Percentiles rank a stretch among this genome's conserved stretches.
Conservation (phyloP, 2,329 filamentous ascomycete genomes). For the Aspergillus udagawae region DNA sequence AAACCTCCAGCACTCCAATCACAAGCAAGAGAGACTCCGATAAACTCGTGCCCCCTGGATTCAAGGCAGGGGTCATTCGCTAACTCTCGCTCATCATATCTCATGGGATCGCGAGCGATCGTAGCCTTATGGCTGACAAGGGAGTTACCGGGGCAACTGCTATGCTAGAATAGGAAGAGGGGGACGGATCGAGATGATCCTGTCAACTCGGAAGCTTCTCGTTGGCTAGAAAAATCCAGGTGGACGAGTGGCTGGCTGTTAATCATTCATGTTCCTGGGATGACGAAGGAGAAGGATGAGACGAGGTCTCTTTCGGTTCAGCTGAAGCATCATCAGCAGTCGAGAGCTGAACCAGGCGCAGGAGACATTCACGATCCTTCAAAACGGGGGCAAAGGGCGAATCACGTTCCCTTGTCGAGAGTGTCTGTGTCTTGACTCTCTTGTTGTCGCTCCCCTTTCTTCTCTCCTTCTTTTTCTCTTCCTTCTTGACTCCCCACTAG, state of each 20-base stretch:
- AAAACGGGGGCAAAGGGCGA: not conserved
- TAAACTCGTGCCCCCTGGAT: not conserved
- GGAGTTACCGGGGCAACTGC: constrained; percentile 20
- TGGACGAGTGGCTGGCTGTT: constrained; percentile 3
- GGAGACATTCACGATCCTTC: not conserved
- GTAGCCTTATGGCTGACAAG: constrained; percentile 5
- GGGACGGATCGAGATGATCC: constrained; percentile 1
- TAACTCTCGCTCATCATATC: not conserved
- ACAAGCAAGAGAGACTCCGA: not conserved
- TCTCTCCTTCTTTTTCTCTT: not conserved
- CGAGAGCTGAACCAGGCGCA: not conserved
- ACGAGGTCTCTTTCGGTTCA: not conserved
- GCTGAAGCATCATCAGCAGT: not conserved
- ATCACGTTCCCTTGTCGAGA: not conserved
- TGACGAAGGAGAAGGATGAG: not conserved
- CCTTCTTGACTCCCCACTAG: not conserved
- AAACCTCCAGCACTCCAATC: not conserved
- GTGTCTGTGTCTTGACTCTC: constrained; percentile 2
- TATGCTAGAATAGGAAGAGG: not conserved
- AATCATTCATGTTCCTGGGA: not conserved
- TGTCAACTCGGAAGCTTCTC: not conserved
- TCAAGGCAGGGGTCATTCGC: not conserved
- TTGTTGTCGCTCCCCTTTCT: constrained; percentile 3
- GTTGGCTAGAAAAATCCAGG: constrained; percentile 1
- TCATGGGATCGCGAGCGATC: not conserved